Evolutionary conservation across 768 basidiomycete species (phyloP).

Genomic region (Pleurotus giganteus): DNA sequence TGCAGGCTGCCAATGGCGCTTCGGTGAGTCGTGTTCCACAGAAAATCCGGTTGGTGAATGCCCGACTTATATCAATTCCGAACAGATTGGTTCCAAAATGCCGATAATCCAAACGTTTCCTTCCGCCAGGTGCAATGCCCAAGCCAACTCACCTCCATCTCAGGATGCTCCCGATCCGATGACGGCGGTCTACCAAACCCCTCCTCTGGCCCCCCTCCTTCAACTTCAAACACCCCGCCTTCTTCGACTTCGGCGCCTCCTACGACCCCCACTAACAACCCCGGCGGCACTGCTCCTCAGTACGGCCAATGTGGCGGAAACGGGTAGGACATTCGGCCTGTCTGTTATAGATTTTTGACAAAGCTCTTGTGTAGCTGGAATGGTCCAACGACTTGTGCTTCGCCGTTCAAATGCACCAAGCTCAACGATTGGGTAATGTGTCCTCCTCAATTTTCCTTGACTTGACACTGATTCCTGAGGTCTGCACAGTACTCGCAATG

Average conservation of each 20-base stretch:
- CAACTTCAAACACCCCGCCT: background rate
- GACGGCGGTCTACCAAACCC: background rate
- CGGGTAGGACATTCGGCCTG: background rate
- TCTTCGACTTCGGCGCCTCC: background rate
- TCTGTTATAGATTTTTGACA: background rate
- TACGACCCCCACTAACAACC: background rate
- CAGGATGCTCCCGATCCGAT: slow-evolving; percentile 7
- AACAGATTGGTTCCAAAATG: slow-evolving; percentile 10
- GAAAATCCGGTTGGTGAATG: background rate
- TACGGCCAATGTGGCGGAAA: slow-evolving; percentile 4
- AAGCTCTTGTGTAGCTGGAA: background rate
- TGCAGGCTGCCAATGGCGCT: slow-evolving; percentile 8
- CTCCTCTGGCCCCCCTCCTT: background rate
- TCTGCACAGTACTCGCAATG: slow-evolving; percentile 2
- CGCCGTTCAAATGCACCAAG: slow-evolving; percentile 2
- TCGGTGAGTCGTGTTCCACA: background rate
- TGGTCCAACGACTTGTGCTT: background rate
- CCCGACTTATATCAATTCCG: background rate
- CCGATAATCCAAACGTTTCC: slow-evolving; percentile 5
- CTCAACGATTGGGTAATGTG: slow-evolving; percentile 2
- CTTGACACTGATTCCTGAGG: background rate
- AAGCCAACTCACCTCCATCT: background rate
- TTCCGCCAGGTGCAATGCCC: slow-evolving; percentile 6
- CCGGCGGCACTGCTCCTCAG: background rate
- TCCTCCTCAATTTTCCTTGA: background rate